Conservation (phyloP, 2,329 filamentous ascomycete genomes). For the Penicillium corylophilum region DNA sequence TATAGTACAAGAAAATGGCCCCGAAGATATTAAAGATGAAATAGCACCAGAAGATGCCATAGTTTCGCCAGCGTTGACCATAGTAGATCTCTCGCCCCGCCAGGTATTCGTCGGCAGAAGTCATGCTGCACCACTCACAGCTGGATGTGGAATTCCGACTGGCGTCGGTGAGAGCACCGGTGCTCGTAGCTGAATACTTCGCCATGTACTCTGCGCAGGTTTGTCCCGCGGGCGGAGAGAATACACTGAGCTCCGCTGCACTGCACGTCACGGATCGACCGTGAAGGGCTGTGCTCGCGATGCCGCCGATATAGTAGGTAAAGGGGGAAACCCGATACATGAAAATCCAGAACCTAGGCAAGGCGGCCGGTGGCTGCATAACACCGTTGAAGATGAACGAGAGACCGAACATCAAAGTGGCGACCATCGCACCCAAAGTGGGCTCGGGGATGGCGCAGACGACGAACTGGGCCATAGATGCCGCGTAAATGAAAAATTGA, state of each 20-base stretch:
- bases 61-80: conserved; percentile 64
- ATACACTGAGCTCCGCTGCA: conserved; percentile 64
- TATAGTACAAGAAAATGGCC: conserved; percentile 54
- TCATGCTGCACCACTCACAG: conserved; percentile 51
- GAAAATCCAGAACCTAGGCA: conserved; percentile 68
- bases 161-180: conserved; percentile 55
- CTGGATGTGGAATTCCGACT: conserved; percentile 40
- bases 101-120: conserved; percentile 39
- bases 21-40: conserved; percentile 57
- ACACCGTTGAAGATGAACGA: conserved; percentile 45
- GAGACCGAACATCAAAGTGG: conserved; percentile 18
- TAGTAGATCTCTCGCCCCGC: conserved; percentile 51
- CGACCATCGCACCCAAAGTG: conserved; percentile 15
- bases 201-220: conserved; percentile 61
- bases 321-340: conserved; percentile 61
- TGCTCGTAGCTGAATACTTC: conserved; percentile 47
- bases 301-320: conserved; percentile 51
- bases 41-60: conserved; percentile 61
- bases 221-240: conserved; percentile 56
- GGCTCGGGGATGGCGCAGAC: conserved; percentile 13
- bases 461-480: conserved; percentile 18
- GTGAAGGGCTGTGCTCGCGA: conserved; percentile 68
- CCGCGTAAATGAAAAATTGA: conserved; percentile 22
- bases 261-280: conserved; percentile 66
- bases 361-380: conserved; percentile 59